These are phyloP conservation scores for Kregervanrija pseudodelftensis DNA, from an alignment of 805 yeast genomes.

Conservation along the genomic window DNA sequence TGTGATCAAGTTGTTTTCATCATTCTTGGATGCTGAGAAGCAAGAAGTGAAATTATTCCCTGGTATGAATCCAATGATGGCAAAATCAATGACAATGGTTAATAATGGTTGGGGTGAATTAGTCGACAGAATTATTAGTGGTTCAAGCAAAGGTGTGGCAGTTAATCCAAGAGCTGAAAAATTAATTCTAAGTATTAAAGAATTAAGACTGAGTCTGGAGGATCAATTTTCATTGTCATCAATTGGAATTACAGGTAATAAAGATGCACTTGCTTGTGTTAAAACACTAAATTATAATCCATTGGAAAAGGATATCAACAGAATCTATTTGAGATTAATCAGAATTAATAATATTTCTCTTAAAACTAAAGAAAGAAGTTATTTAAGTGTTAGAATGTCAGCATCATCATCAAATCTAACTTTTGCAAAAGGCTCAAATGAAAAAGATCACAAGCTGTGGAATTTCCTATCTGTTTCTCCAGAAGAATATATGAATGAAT, in stretches of 20 bases:
- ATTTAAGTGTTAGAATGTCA: conserved; percentile 47
- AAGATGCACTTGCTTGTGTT: conserved; percentile 52
- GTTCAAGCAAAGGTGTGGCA: conserved; percentile 70
- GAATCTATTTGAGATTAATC: conserved; percentile 54
- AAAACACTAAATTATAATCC: conserved; percentile 62
- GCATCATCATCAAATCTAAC: conserved; percentile 43
- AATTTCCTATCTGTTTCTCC: conserved; percentile 66
- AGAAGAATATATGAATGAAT: conserved; percentile 67
- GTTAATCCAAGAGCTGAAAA: conserved; percentile 75
- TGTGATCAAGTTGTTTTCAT: conserved; percentile 63
- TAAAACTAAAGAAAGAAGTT: conserved; percentile 27
- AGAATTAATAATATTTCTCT: conserved; percentile 24
- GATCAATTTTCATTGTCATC: conserved; percentile 22
- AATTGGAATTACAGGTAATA: conserved; percentile 16
- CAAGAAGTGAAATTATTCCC: conserved; percentile 19
- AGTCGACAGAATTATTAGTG: conserved; percentile 68
- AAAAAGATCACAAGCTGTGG: conserved; percentile 46
- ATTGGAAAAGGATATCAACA: conserved; percentile 49
- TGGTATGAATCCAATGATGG: conserved; percentile 31
- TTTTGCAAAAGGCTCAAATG: conserved; percentile 67
- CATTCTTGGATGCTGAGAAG: conserved; percentile 43
- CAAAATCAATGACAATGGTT: conserved; percentile 26
- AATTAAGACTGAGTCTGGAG: conserved; percentile 36
- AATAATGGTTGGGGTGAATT: conserved; percentile 88
- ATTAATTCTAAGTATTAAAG: conserved; percentile 64